These are phyloP conservation scores for Panus rudis DNA, from an alignment of 768 basidiomycete genomes.

Conservation along the genomic window DNA sequence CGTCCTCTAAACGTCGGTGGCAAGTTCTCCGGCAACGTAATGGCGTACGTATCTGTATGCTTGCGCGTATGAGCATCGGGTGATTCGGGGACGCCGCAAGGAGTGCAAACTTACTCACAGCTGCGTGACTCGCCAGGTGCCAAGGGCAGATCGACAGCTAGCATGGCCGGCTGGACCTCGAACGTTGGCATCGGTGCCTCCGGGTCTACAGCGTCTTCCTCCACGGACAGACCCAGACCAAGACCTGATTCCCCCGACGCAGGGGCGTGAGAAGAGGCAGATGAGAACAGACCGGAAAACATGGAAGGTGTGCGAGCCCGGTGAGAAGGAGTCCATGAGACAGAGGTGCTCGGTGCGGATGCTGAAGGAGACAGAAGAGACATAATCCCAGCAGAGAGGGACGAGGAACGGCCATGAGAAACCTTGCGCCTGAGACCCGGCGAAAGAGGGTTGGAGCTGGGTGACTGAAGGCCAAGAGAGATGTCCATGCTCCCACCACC, in stretches of 20 bases:
- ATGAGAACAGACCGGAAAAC: conserved; percentile 10
- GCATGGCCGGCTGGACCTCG: conserved; percentile 77
- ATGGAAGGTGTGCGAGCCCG: conserved; percentile 18
- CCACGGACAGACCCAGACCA: conserved; percentile 26
- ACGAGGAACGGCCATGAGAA: conserved; percentile 42
- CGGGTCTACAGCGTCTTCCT: conserved; percentile 45
- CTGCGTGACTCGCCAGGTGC: conserved; percentile 78
- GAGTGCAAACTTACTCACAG: conserved; percentile 47
- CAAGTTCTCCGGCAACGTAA: conserved; percentile 67
- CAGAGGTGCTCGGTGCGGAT: conserved; percentile 31
- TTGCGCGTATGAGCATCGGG: not conserved
- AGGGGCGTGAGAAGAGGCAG: conserved; percentile 3
- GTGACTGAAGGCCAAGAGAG: conserved; percentile 22
- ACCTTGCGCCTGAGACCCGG: conserved; percentile 18
- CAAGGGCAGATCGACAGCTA: conserved; percentile 81
- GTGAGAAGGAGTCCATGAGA: conserved; percentile 15
- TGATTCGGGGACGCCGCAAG: not conserved
- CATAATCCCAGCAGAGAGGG: not conserved
- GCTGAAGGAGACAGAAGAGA: conserved; percentile 37
- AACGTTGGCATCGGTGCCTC: conserved; percentile 76
- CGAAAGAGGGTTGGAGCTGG: conserved; percentile 1
- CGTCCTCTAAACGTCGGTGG: conserved; percentile 91
- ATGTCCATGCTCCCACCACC: conserved; percentile 84
- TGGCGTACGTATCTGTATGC: conserved; percentile 74
- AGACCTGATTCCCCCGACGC: too few relatives aligned